Evolutionary conservation across 2,329 filamentous ascomycete genomes (phyloP), one percentile per base, ranked within the genome.

Genomic region (Apiospora phragmitis): DNA sequence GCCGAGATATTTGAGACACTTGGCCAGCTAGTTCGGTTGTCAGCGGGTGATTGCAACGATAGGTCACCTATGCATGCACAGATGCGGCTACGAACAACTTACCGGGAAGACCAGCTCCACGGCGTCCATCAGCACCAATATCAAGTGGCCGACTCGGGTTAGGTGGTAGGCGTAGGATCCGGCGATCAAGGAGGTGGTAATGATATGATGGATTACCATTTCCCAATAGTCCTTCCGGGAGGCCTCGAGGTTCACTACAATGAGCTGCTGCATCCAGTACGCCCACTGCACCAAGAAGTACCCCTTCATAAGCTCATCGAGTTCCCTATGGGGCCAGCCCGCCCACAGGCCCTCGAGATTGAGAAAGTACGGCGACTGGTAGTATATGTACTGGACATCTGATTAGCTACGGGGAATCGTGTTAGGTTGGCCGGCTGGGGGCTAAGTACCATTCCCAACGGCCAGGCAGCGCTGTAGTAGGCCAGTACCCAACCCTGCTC

Each of bases 221-320:
- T 98, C 94, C 84, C 90, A 92, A 82, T 98, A 92, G 77, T 98
- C 95, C 83, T 97, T 98, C 77, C 95, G 89, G 74, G 92, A 90
- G 81, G 95, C 93, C 82, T 98, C 95, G 71, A 98, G 93, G 81
- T 98, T 92, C 80, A 98, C 93, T 70, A 97, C 93, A 45, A 97
- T 85, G 73, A 98, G 92, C 82, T 97, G 94, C 83, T 98, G 95
- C 62, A 97, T 83, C 92, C 94, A 97, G 81, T 97, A 98, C 21
- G 92, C 91, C 81, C 94, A 92, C 80, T 98, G 95, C n/a, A 91
- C 91, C 51, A 98, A 86, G 76, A 97, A 93, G 82, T 98, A 98
- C 81, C 89, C 90, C 84, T 98, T 98, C 83, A 92, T 89, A 9
- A 93, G 82, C 4, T 91, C 90, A 16, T 86, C 84, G 71, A 97